Conservation (phyloP, 2,329 filamentous ascomycete species). For the Aureobasidium sp. region DNA sequence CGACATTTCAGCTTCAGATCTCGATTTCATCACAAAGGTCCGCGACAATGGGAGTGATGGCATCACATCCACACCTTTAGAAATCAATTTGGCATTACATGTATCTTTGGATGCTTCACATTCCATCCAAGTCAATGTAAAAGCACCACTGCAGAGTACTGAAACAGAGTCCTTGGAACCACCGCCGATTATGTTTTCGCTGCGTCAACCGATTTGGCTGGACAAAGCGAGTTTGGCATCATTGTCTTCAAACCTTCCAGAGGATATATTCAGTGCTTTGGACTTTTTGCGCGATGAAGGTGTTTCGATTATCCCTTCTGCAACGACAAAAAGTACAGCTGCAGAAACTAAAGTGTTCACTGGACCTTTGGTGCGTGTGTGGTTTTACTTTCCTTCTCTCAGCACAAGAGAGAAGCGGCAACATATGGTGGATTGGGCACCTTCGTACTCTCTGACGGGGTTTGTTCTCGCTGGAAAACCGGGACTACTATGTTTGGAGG, state of each 20-base stretch:
- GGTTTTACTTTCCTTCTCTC: constrained; percentile 57
- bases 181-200: constrained; percentile 33
- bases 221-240: constrained; percentile 38
- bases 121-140: constrained; percentile 28
- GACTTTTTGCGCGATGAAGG: constrained; percentile 36
- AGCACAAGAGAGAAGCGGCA: constrained; percentile 51
- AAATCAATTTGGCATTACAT: neutral
- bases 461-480: constrained; percentile 55
- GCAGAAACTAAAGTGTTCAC: neutral
- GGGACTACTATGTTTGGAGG: constrained; percentile 46
- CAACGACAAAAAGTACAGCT: neutral
- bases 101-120: neutral
- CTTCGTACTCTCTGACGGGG: constrained; percentile 46
- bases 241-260: constrained; percentile 21
- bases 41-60: neutral
- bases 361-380: constrained; percentile 42
- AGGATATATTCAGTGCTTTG: constrained; percentile 36
- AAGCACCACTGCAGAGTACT: constrained; percentile 24
- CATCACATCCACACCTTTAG: neutral
- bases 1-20: neutral
- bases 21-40: neutral
- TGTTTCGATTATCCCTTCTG: constrained; percentile 16
- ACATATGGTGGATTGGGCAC: constrained; percentile 48
- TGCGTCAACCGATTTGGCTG: constrained; percentile 46
- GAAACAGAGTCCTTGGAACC: constrained; percentile 25